Base-by-base conservation (phyloP, 83 land plant species). In the Larix sibirica region DNA sequence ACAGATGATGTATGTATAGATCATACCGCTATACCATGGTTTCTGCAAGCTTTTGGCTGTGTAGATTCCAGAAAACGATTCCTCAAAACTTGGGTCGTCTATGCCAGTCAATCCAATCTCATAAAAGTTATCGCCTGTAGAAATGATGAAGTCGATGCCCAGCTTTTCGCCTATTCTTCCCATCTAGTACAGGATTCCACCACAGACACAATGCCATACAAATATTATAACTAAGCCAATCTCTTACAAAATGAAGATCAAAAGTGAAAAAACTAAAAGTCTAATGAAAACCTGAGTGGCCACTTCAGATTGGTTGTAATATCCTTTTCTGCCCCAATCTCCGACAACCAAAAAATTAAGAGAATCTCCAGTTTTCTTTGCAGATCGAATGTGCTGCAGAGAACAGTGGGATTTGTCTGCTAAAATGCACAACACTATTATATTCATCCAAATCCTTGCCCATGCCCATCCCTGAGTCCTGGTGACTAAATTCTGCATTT, bases 1-100 rank as follows among this genome's bases (percentile, higher is more conserved):
- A 50, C 3, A 10, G 2, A 9, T 50, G 13, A 8, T 50, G 13
- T 28, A 21, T 67, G 18, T 17, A 79, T 14, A 81, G 63, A 4
- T 74, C 86, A 67, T 86, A 93, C 97, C 94, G 36, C 90, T 64
- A 61, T 85, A 88, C 91, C 91, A 90, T 14, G 81, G 81, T 74
- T 54, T 90, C 61, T 88, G 90, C 60, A 90, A 62, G 77, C 91
- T 90, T 6, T 85, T 70, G 28, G 91, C 88, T 6, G 91, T 90
- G 84, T 90, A 90, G 23, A 90, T 82, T 44, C 85, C 79, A 6
- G 87, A 79, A 80, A 90, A 90, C 6, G 91, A 90, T 28, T 81
- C 62, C 9, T 81, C 10, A 66, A 90, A 90, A 36, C 79, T 79
- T 50, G 80, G 80, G 59, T 90, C 91, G 3, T 83, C 60, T 9